Conservation (phyloP, 495 filamentous ascomycete genomes). For the Penicillium egyptiacum region DNA sequence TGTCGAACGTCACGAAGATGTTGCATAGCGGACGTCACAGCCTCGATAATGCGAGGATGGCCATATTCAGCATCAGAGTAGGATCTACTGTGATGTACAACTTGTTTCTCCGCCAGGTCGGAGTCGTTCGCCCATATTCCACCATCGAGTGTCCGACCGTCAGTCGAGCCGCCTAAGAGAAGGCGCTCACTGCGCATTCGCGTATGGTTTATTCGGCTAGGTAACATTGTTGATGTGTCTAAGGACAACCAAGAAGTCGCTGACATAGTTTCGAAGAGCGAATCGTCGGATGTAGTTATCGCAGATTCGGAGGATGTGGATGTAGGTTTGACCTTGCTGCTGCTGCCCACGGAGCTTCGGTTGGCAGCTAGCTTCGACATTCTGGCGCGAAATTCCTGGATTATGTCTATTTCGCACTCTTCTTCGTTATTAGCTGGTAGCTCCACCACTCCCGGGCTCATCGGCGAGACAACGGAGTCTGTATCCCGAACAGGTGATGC, state of each 20-base stretch:
- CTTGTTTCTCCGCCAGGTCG: constrained; percentile 10
- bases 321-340: constrained; percentile 4
- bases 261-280: constrained; percentile 6
- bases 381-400: not conserved
- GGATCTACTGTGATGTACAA: constrained; percentile 1
- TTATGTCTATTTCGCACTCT: not conserved
- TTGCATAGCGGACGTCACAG: constrained; percentile 34
- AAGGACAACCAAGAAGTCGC: constrained; percentile 12
- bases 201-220: not conserved
- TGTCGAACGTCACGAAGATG: constrained; percentile 30
- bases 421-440: constrained; percentile 9
- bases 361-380: not conserved
- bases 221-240: constrained; percentile 7
- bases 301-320: constrained; percentile 27
- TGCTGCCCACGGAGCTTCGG: not conserved
- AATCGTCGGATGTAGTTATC: constrained; percentile 23
- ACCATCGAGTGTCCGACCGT: constrained; percentile 13
- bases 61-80: constrained; percentile 7
- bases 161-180: constrained; percentile 7
- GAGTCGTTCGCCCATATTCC: constrained; percentile 6
- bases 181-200: constrained; percentile 7
- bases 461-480: constrained; percentile 8
- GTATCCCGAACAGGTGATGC: constrained; percentile 12
- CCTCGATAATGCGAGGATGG: constrained; percentile 24
- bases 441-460: not conserved